phyloP scores from a whole-genome alignment of 768 basidiomycete species.

The Mrakia hoshinonis region DNA sequence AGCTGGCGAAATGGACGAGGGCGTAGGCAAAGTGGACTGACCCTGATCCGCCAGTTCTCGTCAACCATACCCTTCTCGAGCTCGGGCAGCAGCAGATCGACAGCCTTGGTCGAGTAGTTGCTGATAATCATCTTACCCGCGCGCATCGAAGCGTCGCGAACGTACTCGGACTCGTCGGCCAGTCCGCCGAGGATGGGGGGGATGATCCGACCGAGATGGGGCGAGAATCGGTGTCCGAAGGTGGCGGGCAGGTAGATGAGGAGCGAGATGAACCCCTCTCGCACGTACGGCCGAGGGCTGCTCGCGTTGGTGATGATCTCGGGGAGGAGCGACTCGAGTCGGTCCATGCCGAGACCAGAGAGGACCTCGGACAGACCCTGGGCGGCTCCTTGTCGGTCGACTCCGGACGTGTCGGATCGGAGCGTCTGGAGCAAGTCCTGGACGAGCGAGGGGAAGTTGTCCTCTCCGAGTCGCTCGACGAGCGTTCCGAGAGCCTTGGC shows the following conservation, averaged over 20 bases:
- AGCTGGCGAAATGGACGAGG: too few species aligned
- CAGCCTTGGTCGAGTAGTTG: slow-evolving; percentile 83
- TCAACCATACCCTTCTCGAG: slow-evolving; percentile 94
- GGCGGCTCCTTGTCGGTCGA: slow-evolving; percentile 94
- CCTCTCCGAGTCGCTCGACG: slow-evolving; percentile 91
- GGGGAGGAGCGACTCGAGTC: slow-evolving; percentile 81
- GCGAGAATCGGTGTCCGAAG: slow-evolving; percentile 91
- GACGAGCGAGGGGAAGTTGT: slow-evolving; percentile 90
- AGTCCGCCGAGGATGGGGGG: slow-evolving; percentile 83
- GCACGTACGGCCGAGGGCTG: slow-evolving; percentile 78
- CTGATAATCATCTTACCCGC: slow-evolving; percentile 97
- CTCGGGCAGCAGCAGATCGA: slow-evolving; percentile 87
- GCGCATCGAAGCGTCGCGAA: slow-evolving; percentile 93
- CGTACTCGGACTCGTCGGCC: slow-evolving; percentile 87
- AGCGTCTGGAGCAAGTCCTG: slow-evolving; percentile 77
- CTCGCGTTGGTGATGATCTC: slow-evolving; percentile 87
- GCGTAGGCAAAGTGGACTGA: slow-evolving; percentile 36
- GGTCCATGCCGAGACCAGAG: slow-evolving; percentile 93
- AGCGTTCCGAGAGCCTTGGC: slow-evolving; percentile 92
- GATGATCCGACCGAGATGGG: slow-evolving; percentile 89
- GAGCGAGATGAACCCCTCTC: slow-evolving; percentile 97
- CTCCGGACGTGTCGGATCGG: slow-evolving; percentile 85
- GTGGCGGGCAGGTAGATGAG: slow-evolving; percentile 91
- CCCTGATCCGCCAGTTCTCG: slow-evolving; percentile 85
- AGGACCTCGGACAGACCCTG: slow-evolving; percentile 94